Evolutionary conservation across 306 rosid genomes (phyloP), one percentile per base, ranked within the genome.

Genomic region (Vachellia pachyceras): DNA sequence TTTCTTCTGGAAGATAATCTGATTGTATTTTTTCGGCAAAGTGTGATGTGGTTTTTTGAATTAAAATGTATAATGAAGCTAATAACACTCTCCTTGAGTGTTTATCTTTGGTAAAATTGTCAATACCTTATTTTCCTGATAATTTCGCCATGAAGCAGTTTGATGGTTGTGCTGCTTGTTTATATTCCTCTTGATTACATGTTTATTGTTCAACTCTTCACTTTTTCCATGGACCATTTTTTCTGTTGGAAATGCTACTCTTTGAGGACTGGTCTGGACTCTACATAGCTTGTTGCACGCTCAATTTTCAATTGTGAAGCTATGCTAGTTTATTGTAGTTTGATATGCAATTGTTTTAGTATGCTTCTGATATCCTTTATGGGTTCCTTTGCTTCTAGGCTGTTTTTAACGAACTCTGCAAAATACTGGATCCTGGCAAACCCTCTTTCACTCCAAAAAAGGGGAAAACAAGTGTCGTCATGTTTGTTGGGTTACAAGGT

Each of bases 371-470:
- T 47, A 69, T 87, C 20, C 69, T 78, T 25, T 29, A 61, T 73
- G 55, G 58, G 73, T 60, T 80, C 78, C 58, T 74, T 83, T 77
- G 45, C 39, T 77, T 75, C 39, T 79, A 94, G 98, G 98, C 97
- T 77, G 87, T 91, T 69, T 90, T 90, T 79, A 91, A 88, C 7
- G 94, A 95, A 81, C 95, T 93, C 71, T 93, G 99, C 90, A 91
- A 91, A 77, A 95, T 95, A 49, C 86, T 91, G 87, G 97, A 95
- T 77, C 94, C 94, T 35, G 99, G 99, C 49, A 95, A 95, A 83
- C 94, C 94, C 6, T 74, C 95, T 76, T 89, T 93, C 79, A 81
- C 91, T 74, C 99, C 90, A n/a, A 91, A 93, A 77, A 93, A 93
- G 39, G 94, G 96, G 25, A 95, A 95, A 82, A 6, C 92, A 17